Evolutionary conservation across 371 early-diverging fungal genomes (phyloP), one percentile per base, ranked within the genome.

Genomic region (Mucor mucedo): DNA sequence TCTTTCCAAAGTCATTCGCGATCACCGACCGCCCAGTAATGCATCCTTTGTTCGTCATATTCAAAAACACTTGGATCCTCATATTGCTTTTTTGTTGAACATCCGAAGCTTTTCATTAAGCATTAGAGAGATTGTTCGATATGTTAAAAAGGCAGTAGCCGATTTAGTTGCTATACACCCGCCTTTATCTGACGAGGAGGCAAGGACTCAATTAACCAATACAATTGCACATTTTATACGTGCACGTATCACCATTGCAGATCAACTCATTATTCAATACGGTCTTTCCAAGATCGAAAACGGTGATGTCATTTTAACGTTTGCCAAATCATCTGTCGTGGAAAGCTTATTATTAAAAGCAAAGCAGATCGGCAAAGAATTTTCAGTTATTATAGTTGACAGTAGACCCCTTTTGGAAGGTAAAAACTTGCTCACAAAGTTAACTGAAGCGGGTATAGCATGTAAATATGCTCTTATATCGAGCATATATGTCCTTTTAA

Each of bases 61-160:
- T 62, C 88, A 84, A 42, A 83, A 87, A 27, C 83, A 94, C 65
- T 66, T 98, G 58, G 88, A 89, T 62, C 89, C 91, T 35, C 96
- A 96, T 68, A 93, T 96, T 67, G 91, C 86, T 53, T 96, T 91
- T 69, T 75, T 98, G 44, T 83, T 87, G 42, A 84, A 84, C 48
- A 84, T 86, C 21, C 76, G 86, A 44, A 88, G 91, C 13, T 84
- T 96, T 84, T 88, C 94, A 8, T 85, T 94, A 28, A 89, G 91
- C 67, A 95, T 97, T 93, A 91, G 91, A 60, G 92, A 91, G 40
- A 93, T 95, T 13, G 93, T 97, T 60, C 86, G 96, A 56, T 89
- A 87, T 71, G 75, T 98, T 53, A 96, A 96, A 76, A 80, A 84
- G 65, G 89, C 91, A 63, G 91, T 97, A 28, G 68, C 74, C 6